phyloP scores from a whole-genome alignment of 164 flowering plant genomes.

The Buxus sempervirens region DNA sequence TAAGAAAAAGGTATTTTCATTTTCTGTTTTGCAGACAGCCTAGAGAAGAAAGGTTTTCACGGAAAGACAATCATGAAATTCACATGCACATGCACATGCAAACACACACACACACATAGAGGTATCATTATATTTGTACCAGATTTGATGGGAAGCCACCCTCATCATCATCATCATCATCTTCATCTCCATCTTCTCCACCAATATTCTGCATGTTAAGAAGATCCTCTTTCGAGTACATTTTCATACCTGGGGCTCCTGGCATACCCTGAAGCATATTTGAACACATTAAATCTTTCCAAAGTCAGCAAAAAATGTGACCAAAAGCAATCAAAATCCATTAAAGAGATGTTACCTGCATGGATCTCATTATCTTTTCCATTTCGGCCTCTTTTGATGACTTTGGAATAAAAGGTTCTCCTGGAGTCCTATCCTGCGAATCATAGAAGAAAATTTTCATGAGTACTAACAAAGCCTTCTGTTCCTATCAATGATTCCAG shows the following conservation, averaged over 20 bases:
- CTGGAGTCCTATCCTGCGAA: conserved; percentile 72
- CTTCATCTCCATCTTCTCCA: conserved; percentile 66
- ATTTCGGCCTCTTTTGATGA: conserved; percentile 89
- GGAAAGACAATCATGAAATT: too few species aligned
- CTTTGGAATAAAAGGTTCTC: conserved; percentile 78
- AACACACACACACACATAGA: too few species aligned
- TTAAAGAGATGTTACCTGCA: conserved; percentile 54
- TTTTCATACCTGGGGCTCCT: conserved; percentile 92
- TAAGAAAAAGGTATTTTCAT: too few species aligned
- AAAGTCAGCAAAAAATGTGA: neutral
- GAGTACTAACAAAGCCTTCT: neutral
- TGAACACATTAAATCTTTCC: neutral
- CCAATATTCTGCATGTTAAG: conserved; percentile 66
- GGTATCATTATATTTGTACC: too few species aligned
- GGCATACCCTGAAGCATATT: conserved; percentile 71
- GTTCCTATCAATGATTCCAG: neutral
- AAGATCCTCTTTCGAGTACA: conserved; percentile 88
- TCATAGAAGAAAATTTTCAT: conserved; percentile 3
- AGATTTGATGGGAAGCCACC: conserved; percentile 50
- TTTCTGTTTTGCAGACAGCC: too few species aligned
- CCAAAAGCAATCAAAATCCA: neutral
- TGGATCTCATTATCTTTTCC: conserved; percentile 77
- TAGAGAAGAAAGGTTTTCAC: too few species aligned
- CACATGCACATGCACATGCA: too few species aligned
- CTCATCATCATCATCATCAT: conserved; percentile 62